phyloP scores from a whole-genome alignment of 2,329 filamentous ascomycete genomes.

The Zymoseptoria passerinii region DNA sequence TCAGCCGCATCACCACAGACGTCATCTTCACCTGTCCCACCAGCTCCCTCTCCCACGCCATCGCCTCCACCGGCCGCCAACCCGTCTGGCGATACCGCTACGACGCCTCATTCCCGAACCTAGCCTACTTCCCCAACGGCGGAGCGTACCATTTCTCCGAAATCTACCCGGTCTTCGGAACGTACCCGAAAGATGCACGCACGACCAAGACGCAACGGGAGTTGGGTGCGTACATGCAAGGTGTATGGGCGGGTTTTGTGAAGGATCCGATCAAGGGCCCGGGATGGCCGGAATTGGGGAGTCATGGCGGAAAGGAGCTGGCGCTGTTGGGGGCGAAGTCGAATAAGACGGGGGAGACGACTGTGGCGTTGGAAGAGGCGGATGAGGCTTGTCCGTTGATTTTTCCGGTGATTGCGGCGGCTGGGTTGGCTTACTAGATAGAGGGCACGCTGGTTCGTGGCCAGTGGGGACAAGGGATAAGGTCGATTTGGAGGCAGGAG shows the following conservation, averaged over 20 bases:
- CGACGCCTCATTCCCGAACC: conserved; percentile 25
- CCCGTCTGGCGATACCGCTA: conserved; percentile 26
- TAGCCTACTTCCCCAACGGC: conserved; percentile 10
- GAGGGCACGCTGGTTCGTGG: background rate
- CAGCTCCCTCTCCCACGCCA: conserved; percentile 8
- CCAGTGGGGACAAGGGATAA: background rate
- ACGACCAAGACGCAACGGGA: conserved; percentile 14
- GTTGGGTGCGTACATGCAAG: conserved; percentile 15
- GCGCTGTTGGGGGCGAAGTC: conserved; percentile 9
- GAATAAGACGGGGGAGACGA: conserved; percentile 5
- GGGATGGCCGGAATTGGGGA: conserved; percentile 20
- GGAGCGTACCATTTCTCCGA: conserved; percentile 31
- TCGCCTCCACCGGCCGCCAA: conserved; percentile 9
- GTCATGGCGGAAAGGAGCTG: conserved; percentile 6
- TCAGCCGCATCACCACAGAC: conserved; percentile 6
- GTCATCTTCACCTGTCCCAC: conserved; percentile 24
- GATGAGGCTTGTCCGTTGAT: conserved; percentile 11
- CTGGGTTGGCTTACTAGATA: background rate
- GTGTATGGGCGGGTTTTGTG: conserved; percentile 15
- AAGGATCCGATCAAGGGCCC: conserved; percentile 18
- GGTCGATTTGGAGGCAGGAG: background rate
- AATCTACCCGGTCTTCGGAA: conserved; percentile 21
- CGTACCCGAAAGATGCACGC: conserved; percentile 11
- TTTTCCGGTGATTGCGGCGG: conserved; percentile 2
- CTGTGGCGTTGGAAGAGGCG: conserved; percentile 1